A percentile compares a stretch with the other conserved stretches of the same genome.
Evolutionary conservation across 768 basidiomycete species (phyloP).

Genomic region (Suillus discolor): DNA sequence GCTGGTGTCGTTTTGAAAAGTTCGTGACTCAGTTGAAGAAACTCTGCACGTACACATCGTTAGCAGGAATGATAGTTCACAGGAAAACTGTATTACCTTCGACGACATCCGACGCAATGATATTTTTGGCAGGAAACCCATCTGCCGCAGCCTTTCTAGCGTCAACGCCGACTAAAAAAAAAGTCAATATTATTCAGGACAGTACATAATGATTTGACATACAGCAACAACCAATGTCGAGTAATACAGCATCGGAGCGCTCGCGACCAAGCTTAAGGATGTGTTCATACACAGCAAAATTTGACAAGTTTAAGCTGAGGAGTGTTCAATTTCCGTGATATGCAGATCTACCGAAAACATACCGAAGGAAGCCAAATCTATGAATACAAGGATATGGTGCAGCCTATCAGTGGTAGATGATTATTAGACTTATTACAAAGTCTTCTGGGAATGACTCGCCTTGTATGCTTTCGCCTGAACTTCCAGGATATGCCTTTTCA

Average conservation of each 20-base stretch:
- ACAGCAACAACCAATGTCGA: conserved; percentile 52
- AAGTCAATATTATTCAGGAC: background rate
- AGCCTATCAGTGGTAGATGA: background rate
- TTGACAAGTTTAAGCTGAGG: background rate
- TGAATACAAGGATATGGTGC: conserved; percentile 30
- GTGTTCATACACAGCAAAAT: background rate
- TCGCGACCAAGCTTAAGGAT: conserved; percentile 24
- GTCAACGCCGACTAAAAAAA: conserved; percentile 31
- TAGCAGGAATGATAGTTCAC: background rate
- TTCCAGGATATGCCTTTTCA: conserved; percentile 29
- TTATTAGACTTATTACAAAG: background rate
- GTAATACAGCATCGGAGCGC: conserved; percentile 37
- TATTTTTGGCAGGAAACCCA: conserved; percentile 43
- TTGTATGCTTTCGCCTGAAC: conserved; percentile 31
- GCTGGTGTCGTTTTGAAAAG: conserved; percentile 59
- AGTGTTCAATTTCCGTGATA: background rate
- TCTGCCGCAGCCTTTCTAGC: conserved; percentile 42
- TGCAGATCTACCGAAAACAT: background rate
- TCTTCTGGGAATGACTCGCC: conserved; percentile 10
- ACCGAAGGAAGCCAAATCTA: conserved; percentile 24
- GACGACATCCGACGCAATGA: conserved; percentile 41
- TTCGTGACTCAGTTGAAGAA: conserved; percentile 60
- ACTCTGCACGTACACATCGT: conserved; percentile 39
- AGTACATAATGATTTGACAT: conserved; percentile 14
- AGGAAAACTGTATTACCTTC: conserved; percentile 26